Base-by-base conservation (phyloP, 2,329 filamentous ascomycete genomes). In the Pseudopyricularia cyperi region DNA sequence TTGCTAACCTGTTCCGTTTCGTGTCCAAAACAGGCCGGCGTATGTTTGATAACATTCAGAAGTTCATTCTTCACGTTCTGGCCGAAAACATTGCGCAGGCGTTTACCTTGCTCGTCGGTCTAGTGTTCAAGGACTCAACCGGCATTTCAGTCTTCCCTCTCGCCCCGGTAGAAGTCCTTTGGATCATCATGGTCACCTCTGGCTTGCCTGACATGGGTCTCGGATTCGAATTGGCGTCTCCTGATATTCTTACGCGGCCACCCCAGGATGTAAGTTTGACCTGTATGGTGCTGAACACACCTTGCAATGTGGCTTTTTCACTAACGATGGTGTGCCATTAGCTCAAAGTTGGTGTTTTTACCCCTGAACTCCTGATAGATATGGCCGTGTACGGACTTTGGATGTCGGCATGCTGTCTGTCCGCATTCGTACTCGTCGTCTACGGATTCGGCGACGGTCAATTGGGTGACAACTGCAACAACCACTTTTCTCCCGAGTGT, bases 101-200 rank as follows among this genome's bases (percentile, higher is more conserved):
- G 2, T 71, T 74, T 53, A 79, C 77, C 7, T 68, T 85, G 11
- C 73, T 85, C 5, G 75, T 85, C 50, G 81, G 82, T 53, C 71
- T 85, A 4, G 76, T 70, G 0, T 84, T 85, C 68, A 83, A 84
- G 63, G 81, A 85, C 58, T 56, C 62, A 7, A 68, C 68, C 33
- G 67, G 71, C 5, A 68, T 82, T 34, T 84, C 80, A 0, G 81
- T 84, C 7, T 85, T 83, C 61, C 81, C 80, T 0, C 72, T 85
- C 8, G 70, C 79, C 0, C 81, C 81, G 0, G 77, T 85, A n/a
- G 77, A 85, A 56, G 82, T 85, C 54, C 69, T 85, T 44, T 85
- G 81, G 82, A 77, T 85, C 55, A 84, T 84, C 61, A 84, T 85
- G 80, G 73, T 84, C 54, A 85, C 82, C 1, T 82, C 78, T 47